A percentile compares a stretch with the other conserved stretches of the same genome.
These are phyloP conservation scores for Hibiscus syriacus DNA, from an alignment of 345 rosid species.

Conservation along the genomic window DNA sequence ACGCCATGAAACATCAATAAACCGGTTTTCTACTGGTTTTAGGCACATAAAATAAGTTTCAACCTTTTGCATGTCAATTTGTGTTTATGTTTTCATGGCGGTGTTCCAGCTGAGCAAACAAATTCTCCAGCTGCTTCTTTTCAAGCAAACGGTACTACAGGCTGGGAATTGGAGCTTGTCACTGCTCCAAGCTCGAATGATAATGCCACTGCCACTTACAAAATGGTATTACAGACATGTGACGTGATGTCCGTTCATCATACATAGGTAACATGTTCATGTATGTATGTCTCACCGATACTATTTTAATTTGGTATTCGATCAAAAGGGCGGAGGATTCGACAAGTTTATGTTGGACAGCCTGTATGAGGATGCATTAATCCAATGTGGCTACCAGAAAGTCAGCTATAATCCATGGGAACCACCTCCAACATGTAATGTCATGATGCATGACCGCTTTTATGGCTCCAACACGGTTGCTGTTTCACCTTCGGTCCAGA, in stretches of 20 bases:
- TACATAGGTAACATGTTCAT: background rate
- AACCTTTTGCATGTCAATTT: no score
- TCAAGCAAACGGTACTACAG: constrained; percentile 46
- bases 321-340: constrained; percentile 76
- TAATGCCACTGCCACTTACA: constrained; percentile 55
- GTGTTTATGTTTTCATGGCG: constrained; percentile 5
- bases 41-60: no score
- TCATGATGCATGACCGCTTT: constrained; percentile 72
- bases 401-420: constrained; percentile 90
- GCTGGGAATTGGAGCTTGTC: constrained; percentile 96
- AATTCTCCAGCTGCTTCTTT: constrained; percentile 29
- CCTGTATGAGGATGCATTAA: constrained; percentile 92
- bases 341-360: constrained; percentile 92
- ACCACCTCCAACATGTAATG: constrained; percentile 30
- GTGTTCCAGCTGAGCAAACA: constrained; percentile 53
- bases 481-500: constrained; percentile 57
- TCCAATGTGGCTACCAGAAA: constrained; percentile 65
- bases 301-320: background rate
- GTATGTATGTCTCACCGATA: constrained; percentile 2
- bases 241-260: background rate
- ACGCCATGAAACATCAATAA: no score
- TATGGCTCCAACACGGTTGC: constrained; percentile 38
- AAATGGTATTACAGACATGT: no score
- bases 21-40: no score
- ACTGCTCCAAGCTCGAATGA: constrained; percentile 87